Base-by-base conservation (phyloP, 2,329 filamentous ascomycete species). In the Magnaporthiopsis incrustans region DNA sequence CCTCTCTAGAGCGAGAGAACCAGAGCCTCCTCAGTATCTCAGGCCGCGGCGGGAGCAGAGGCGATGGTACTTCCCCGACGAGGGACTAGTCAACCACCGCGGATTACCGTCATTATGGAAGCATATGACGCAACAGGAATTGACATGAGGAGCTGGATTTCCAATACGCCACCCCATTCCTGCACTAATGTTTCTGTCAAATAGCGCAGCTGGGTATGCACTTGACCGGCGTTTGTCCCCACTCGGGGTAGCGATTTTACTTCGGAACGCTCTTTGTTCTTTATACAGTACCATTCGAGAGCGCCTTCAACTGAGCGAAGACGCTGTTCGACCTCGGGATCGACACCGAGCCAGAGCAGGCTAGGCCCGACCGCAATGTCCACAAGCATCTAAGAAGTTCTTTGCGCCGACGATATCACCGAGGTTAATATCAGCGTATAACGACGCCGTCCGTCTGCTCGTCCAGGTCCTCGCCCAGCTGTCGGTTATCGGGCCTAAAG, bases 311-410 rank as follows among this genome's bases (percentile, higher is more conserved):
- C 15, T 15, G 38, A 18, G 38, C 38, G 15, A 44, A 18, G 3
- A 44, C 7, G 15, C 14, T 5, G 38, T 44, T 57, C 26, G 1
- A 25, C 11, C 56, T 57, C 56, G n/a, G n/a, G 10, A 57, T 57
- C 56, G 4, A 70, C 70, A 11, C 78, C 79, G 15, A 83, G 68
- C 77, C 81, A 82, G 65, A 84, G 70, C 68, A 83, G 69, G 67
- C 84, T 81, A 4, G 81, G 81, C 53, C 27, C 81, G 72, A 63
- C 74, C 77, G 66, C 83, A 83, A 72, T 84, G 81, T 0, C 81
- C 81, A 26, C 73, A 71, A 11, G 77, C 73, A 68, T 83, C 81
- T 1, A 78, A 69, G 65, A 82, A 78, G 4, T 71, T 73, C 69
- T 74, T 79, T 12, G 76, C 73, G 64, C 73, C 74, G 22, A 77